Evolutionary conservation across 2,329 filamentous ascomycete species (phyloP).

Genomic region (Colletotrichum tofieldiae): DNA sequence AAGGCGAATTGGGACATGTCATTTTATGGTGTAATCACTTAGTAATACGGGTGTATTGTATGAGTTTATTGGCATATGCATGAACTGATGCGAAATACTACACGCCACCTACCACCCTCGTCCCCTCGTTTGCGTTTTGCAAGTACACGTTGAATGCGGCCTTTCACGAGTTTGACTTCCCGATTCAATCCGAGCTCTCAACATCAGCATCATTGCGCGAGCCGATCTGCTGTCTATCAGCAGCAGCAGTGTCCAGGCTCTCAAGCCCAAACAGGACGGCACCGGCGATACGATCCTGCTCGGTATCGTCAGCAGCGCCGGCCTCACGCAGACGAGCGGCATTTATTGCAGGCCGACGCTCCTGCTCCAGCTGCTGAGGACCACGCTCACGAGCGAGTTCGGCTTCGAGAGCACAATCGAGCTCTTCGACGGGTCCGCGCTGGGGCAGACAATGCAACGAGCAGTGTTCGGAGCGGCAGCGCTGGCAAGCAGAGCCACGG

Average conservation of each 20-base stretch:
- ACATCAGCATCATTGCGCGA: neutral
- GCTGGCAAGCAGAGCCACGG: neutral
- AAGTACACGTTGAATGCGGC: neutral
- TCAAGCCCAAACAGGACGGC: too few relatives aligned
- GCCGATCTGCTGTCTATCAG: neutral
- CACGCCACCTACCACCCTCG: neutral
- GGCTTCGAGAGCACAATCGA: neutral
- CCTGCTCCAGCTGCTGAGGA: neutral
- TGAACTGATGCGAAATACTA: conserved; percentile 3
- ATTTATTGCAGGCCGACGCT: neutral
- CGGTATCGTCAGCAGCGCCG: neutral
- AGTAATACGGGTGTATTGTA: neutral
- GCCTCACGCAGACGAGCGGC: neutral
- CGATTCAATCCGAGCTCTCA: too few relatives aligned
- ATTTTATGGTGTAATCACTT: neutral
- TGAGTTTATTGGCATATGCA: neutral
- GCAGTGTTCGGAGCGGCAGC: conserved; percentile 4
- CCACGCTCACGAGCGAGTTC: neutral
- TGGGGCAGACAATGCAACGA: neutral
- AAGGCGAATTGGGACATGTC: conserved; percentile 11
- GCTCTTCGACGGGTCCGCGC: neutral
- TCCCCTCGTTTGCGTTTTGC: neutral
- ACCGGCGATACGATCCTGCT: neutral
- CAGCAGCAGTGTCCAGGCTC: too few relatives aligned
- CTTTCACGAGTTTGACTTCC: too few relatives aligned